phyloP scores from a whole-genome alignment of 2,329 filamentous ascomycete species.

The Sphaerulina vaccinii region DNA sequence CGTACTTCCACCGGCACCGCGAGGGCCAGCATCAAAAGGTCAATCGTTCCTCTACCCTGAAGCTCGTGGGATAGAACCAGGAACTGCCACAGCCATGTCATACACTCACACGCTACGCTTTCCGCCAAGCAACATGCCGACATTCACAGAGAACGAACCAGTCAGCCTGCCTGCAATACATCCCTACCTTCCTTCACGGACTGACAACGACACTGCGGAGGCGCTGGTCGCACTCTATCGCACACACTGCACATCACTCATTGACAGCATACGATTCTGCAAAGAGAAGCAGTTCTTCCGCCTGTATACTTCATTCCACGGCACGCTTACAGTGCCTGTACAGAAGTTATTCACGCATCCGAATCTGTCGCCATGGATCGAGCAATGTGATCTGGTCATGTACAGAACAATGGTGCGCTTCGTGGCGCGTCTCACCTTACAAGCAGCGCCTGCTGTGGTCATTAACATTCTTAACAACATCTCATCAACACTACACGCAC shows the following conservation, averaged over 20 bases:
- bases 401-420: conserved; percentile 97
- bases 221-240: conserved; percentile 85
- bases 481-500: conserved; percentile 73
- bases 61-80: conserved; percentile 42
- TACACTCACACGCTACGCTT: conserved; percentile 66
- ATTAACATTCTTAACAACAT: conserved; percentile 85
- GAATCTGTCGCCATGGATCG: conserved; percentile 84
- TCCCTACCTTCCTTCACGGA: conserved; percentile 73
- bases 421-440: conserved; percentile 80
- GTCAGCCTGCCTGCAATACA: conserved; percentile 84
- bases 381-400: conserved; percentile 90
- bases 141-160: conserved; percentile 63
- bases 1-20: conserved; percentile 31
- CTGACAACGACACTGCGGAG: conserved; percentile 82
- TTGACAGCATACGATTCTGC: conserved; percentile 94
- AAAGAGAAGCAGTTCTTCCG: conserved; percentile 97
- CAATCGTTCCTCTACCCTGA: conserved; percentile 50
- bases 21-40: conserved; percentile 45
- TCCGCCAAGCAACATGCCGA: conserved; percentile 55
- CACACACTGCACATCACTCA: conserved; percentile 90
- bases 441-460: conserved; percentile 85
- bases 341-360: conserved; percentile 86
- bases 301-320: conserved; percentile 90
- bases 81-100: conserved; percentile 48
- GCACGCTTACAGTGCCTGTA: conserved; percentile 92